Evolutionary conservation across 116 monocot genomes (phyloP), one percentile per base, ranked within the genome.

Genomic region (Thalassia testudinum): DNA sequence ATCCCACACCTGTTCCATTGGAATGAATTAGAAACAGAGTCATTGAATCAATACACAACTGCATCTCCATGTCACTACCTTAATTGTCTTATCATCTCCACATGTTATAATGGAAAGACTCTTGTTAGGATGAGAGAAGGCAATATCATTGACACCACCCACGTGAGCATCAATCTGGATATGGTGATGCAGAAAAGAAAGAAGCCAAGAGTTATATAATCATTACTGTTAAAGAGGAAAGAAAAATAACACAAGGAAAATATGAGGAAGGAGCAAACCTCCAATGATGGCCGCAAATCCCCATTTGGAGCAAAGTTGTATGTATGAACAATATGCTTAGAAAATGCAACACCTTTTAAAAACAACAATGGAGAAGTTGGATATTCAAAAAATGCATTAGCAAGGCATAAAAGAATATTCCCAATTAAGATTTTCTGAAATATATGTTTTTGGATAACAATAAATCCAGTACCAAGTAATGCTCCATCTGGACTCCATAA

Each of bases 401-500:
- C 30, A 34, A 34, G 10, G 30, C 30, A 34, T 34, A 10, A 34
- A 34, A 34, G 30, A n/a, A n/a, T n/a, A n/a, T n/a, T n/a, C n/a
- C n/a, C n/a, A n/a, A n/a, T n/a, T n/a, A n/a, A n/a, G n/a, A n/a
- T n/a, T n/a, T n/a, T n/a, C n/a, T n/a, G n/a, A n/a, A n/a, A n/a
- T n/a, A n/a, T n/a, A n/a, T n/a, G n/a, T n/a, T n/a, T n/a, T n/a
- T n/a, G n/a, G n/a, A n/a, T n/a, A n/a, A n/a, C n/a, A n/a, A n/a
- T n/a, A n/a, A n/a, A n/a, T 10, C 10, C 10, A 10, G 30, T 80
- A 95, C 95, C 95, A 60, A 95, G 64, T 50, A 88, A 70, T 61
- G 67, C 66, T 65, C 85, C 95, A 79, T 95, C 95, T 22, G 85
- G 95, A 65, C 95, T 85, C 95, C 95, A 95, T 60, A 95, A 72